phyloP scores from a whole-genome alignment of 2,329 filamentous ascomycete species.

The Colletotrichum horii region DNA sequence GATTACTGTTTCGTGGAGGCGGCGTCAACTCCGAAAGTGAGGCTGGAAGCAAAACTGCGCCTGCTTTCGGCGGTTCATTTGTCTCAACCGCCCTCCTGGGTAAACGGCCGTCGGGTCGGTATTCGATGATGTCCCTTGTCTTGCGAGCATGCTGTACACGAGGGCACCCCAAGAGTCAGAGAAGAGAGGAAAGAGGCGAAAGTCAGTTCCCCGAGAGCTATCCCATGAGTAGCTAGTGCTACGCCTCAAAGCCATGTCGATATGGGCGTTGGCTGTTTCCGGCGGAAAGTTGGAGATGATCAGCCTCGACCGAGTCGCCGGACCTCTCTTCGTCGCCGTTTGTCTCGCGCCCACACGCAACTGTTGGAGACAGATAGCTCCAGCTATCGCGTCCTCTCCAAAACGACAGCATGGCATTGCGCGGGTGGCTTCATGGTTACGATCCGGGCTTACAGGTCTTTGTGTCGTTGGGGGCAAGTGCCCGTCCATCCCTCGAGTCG shows the following conservation, averaged over 20 bases:
- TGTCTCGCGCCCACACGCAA: background rate
- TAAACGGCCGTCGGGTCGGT: background rate
- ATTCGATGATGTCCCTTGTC: background rate
- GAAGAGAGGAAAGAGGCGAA: background rate
- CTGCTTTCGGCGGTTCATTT: background rate
- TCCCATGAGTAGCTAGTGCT: background rate
- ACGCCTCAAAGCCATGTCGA: background rate
- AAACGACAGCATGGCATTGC: background rate
- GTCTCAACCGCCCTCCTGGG: background rate
- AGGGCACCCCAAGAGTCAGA: background rate
- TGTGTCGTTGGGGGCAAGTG: background rate
- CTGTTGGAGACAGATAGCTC: background rate
- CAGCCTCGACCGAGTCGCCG: background rate
- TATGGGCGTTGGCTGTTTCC: background rate
- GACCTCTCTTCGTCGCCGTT: background rate
- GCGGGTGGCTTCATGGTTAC: background rate
- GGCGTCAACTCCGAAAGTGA: background rate
- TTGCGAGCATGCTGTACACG: background rate
- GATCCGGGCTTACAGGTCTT: background rate
- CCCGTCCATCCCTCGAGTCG: background rate
- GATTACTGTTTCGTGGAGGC: background rate
- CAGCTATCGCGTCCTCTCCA: background rate
- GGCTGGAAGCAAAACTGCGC: background rate
- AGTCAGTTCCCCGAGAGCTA: background rate
- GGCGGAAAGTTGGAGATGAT: background rate